Evolutionary conservation across 2,329 filamentous ascomycete species (phyloP).

Genomic region (Colletotrichum cereale): DNA sequence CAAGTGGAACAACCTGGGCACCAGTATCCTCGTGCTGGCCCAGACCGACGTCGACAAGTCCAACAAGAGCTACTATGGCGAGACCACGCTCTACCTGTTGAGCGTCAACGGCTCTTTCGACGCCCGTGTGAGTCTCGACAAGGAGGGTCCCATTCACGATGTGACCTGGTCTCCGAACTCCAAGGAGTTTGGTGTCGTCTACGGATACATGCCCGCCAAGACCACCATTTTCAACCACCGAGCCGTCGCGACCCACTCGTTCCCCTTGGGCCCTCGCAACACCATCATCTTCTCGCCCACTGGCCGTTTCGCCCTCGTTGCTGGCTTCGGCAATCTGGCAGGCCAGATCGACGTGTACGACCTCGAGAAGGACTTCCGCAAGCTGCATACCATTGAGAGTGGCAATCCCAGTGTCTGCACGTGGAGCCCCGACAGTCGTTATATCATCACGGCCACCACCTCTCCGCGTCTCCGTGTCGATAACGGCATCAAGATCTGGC

Average conservation of each 20-base stretch:
- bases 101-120: slow-evolving; percentile 94
- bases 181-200: slow-evolving; percentile 97
- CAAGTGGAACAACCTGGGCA: slow-evolving; percentile 96
- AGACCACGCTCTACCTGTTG: slow-evolving; percentile 95
- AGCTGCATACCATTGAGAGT: slow-evolving; percentile 93
- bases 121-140: slow-evolving; percentile 91
- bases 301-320: slow-evolving; percentile 91
- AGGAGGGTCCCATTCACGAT: slow-evolving; percentile 97
- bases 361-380: slow-evolving; percentile 91
- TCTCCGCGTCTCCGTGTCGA: slow-evolving; percentile 95
- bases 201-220: slow-evolving; percentile 99
- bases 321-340: slow-evolving; percentile 96
- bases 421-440: slow-evolving; percentile 96
- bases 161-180: slow-evolving; percentile 99
- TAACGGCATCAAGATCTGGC: slow-evolving; percentile 96
- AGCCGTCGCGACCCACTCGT: slow-evolving; percentile 84
- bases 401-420: slow-evolving; percentile 96
- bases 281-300: slow-evolving; percentile 95
- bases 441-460: slow-evolving; percentile 97
- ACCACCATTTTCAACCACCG: slow-evolving; percentile 97
- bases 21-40: slow-evolving; percentile 91
- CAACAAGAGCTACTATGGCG: slow-evolving; percentile 99
- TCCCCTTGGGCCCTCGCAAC: slow-evolving; percentile 90
- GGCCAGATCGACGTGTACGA: slow-evolving; percentile 99
- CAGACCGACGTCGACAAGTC: slow-evolving; percentile 98